Evolutionary conservation across 2,329 filamentous ascomycete genomes (phyloP).

Genomic region (Fusarium transvaalense): DNA sequence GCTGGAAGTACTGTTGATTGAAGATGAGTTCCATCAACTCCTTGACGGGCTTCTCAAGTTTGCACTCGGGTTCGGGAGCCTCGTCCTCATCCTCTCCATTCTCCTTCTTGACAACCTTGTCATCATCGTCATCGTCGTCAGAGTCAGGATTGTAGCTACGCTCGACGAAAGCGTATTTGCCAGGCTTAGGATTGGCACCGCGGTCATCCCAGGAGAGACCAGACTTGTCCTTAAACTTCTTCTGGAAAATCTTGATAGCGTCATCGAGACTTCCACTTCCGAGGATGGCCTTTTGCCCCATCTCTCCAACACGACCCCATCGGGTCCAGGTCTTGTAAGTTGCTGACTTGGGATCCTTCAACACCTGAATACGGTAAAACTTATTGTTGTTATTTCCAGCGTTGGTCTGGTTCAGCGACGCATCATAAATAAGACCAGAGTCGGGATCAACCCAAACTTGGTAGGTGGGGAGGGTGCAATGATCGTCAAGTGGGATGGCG

Average conservation of each 20-base stretch:
- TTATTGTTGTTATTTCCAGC: constrained; percentile 82
- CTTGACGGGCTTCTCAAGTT: constrained; percentile 71
- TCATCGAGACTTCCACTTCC: constrained; percentile 57
- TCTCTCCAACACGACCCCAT: constrained; percentile 82
- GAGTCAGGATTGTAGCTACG: constrained; percentile 79
- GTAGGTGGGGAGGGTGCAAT: constrained; percentile 53
- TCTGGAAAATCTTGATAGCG: constrained; percentile 66
- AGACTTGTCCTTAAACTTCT: constrained; percentile 73
- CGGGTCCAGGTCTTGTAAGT: constrained; percentile 76
- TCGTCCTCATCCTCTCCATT: constrained; percentile 53
- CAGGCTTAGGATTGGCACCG: constrained; percentile 67
- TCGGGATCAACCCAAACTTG: constrained; percentile 75
- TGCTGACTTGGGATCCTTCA: constrained; percentile 54
- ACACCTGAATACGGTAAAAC: constrained; percentile 80
- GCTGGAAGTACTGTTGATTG: constrained; percentile 78
- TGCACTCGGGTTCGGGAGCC: constrained; percentile 62
- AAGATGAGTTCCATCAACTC: constrained; percentile 85
- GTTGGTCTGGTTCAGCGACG: constrained; percentile 83
- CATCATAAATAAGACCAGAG: constrained; percentile 77
- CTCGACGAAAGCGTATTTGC: constrained; percentile 85
- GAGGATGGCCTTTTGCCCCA: constrained; percentile 62
- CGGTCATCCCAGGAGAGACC: constrained; percentile 69
- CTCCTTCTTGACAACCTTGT: constrained; percentile 52
- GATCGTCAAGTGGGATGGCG: constrained; percentile 65
- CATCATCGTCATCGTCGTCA: constrained; percentile 62